Evolutionary conservation across 495 filamentous ascomycete species (phyloP), one percentile per base, ranked within the genome.

Genomic region (Penicillium desertorum): DNA sequence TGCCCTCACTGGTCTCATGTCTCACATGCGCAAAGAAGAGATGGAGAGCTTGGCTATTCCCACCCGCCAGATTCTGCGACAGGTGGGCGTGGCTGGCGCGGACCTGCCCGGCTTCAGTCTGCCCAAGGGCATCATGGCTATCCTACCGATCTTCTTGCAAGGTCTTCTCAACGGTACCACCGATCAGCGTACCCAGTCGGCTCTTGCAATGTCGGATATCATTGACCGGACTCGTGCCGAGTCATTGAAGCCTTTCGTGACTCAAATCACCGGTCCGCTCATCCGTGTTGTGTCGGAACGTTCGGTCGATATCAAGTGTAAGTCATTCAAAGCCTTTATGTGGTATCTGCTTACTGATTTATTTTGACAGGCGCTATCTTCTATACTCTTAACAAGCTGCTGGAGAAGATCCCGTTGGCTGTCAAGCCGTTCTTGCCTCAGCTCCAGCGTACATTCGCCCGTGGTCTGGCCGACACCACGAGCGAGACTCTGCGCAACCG

Each of bases 371-470:
- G 91, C 61, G 95, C 95, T 30, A 96, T 98, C 71, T 79, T 98
- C 54, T 82, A 92, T 43, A 97, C 95, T 0, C 81, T 98, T 51
- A 98, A 97, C 72, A 96, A 95, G 63, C 79, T 98, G 11, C 80
- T 98, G 14, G 89, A 96, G 75, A 98, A 98, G 81, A 98, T 98
- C 70, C 95, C 94, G 5, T 84, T 90, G 17, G 90, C 92, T 56
- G 83, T 98, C 42, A 98, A 97, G 73, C 94, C 94, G 3, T 98
- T 98, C 85, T 67, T 98, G 62, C 94, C 94, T 11, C 94, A 98
- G 69, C 85, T 98, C 36, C 94, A 98, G 72, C 81, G 94, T 30
- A 98, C 94, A 0, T 98, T 98, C 76, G 92, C 94, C 32, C 93
- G 96, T 76, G 92, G 90, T 49, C 78, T 98, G 20, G 94, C 94